phyloP scores from a whole-genome alignment of 169 alveolate genomes.

The Plasmodium berghei region DNA sequence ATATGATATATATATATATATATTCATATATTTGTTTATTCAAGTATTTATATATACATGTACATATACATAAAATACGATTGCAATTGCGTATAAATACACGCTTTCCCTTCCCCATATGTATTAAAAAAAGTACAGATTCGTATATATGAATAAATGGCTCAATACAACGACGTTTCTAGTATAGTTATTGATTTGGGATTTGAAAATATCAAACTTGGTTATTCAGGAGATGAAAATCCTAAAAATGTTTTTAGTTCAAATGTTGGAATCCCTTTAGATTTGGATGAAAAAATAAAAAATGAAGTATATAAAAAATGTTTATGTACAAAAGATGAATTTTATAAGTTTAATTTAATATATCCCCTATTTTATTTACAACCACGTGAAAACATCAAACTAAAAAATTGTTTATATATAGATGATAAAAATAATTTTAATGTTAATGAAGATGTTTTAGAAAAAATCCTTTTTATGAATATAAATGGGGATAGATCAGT shows the following conservation, averaged over 20 bases:
- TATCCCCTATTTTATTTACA: slow-evolving; percentile 49
- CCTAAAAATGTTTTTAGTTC: slow-evolving; percentile 37
- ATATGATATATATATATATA: not conserved
- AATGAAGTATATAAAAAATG: slow-evolving; percentile 57
- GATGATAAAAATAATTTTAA: slow-evolving; percentile 43
- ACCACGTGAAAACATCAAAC: slow-evolving; percentile 20
- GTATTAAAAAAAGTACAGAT: too few species aligned
- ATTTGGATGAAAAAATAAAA: slow-evolving; percentile 31
- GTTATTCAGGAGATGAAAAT: slow-evolving; percentile 65
- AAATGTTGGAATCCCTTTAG: slow-evolving; percentile 49
- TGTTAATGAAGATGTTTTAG: slow-evolving; percentile 70
- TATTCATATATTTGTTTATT: not conserved
- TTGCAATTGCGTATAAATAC: not conserved
- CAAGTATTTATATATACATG: not conserved
- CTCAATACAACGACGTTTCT: slow-evolving; percentile 46
- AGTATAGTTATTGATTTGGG: slow-evolving; percentile 70
- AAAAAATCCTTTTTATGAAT: slow-evolving; percentile 58
- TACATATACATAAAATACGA: not conserved
- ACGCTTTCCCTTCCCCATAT: not conserved
- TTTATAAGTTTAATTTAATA: slow-evolving; percentile 46
- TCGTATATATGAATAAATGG: slow-evolving; percentile 18
- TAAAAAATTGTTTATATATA: slow-evolving; percentile 61
- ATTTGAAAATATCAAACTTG: slow-evolving; percentile 60
- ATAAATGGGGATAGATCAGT: slow-evolving; percentile 50
- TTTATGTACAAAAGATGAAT: slow-evolving; percentile 51